A percentile compares a stretch with the other conserved stretches of the same genome.
Evolutionary conservation across 202 grass and related monocot genomes (phyloP).

Genomic region (Tripidium arundinaceum): DNA sequence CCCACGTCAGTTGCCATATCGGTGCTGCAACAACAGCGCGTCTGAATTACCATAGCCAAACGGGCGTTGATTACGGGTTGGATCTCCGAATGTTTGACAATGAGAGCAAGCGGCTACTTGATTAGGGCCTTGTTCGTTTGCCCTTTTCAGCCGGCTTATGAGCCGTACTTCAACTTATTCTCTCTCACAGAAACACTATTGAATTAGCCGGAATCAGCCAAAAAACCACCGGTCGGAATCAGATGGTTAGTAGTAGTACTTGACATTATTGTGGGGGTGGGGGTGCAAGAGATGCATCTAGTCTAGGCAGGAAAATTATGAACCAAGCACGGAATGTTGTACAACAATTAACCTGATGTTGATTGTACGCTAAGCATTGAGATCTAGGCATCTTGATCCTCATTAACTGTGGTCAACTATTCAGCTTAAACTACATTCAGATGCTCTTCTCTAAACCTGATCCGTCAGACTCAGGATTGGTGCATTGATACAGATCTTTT

Average conservation of each 20-base stretch:
- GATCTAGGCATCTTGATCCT: not conserved
- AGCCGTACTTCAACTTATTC: too few relatives aligned
- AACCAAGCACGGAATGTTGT: not conserved
- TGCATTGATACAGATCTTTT: too few relatives aligned
- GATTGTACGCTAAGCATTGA: not conserved
- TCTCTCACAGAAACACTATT: too few relatives aligned
- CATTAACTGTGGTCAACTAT: not conserved
- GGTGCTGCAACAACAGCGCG: not conserved
- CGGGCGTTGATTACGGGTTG: not conserved
- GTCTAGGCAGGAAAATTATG: not conserved
- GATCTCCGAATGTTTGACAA: not conserved
- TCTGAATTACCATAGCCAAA: not conserved
- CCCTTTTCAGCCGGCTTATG: too few relatives aligned
- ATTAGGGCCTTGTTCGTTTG: too few relatives aligned
- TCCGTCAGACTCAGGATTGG: too few relatives aligned
- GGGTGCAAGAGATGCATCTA: not conserved
- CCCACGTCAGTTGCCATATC: not conserved
- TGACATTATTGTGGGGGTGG: not conserved
- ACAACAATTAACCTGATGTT: not conserved
- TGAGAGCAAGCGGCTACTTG: not conserved
- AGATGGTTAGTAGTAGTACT: not conserved
- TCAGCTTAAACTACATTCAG: not conserved
- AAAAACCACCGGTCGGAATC: too few relatives aligned
- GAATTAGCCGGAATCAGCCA: too few relatives aligned
- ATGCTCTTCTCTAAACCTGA: too few relatives aligned